A percentile compares a stretch with the other conserved stretches of the same genome.
Evolutionary conservation across 1,284 basidiomycete species (phyloP).

Genomic region (Pseudozyma thailandica): DNA sequence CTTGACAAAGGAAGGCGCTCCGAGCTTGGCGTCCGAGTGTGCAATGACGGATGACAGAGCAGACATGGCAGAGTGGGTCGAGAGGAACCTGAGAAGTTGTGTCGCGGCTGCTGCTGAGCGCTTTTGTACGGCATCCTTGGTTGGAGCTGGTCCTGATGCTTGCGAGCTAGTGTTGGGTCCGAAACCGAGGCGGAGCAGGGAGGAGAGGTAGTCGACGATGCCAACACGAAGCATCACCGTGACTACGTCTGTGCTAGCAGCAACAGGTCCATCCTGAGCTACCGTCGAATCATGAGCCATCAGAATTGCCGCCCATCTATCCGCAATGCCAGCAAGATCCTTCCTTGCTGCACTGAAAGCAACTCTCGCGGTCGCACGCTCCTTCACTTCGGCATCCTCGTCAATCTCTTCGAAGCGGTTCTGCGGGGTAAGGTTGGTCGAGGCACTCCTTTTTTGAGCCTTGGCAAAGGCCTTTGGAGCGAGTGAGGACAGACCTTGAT

Average conservation of each 20-base stretch:
- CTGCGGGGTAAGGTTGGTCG: constrained; percentile 18
- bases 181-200: constrained; percentile 38
- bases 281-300: constrained; percentile 1
- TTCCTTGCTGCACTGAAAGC: constrained; percentile 16
- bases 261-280: background rate
- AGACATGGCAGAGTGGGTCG: constrained; percentile 44
- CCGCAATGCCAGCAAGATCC: constrained; percentile 15
- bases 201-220: constrained; percentile 41
- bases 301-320: constrained; percentile 17
- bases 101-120: constrained; percentile 31
- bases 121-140: constrained; percentile 25
- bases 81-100: constrained; percentile 31
- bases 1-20: constrained; percentile 48
- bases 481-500: constrained; percentile 18
- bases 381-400: constrained; percentile 20
- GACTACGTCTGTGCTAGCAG: constrained; percentile 29
- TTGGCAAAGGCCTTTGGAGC: constrained; percentile 18
- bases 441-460: constrained; percentile 1
- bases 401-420: constrained; percentile 45
- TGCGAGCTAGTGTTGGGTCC: constrained; percentile 20
- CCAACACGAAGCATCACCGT: constrained; percentile 41
- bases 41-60: constrained; percentile 45
- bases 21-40: constrained; percentile 20
- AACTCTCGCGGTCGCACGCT: constrained; percentile 8
- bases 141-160: background rate